phyloP scores from a whole-genome alignment of 495 filamentous ascomycete species.

The Aspergillus steynii region DNA sequence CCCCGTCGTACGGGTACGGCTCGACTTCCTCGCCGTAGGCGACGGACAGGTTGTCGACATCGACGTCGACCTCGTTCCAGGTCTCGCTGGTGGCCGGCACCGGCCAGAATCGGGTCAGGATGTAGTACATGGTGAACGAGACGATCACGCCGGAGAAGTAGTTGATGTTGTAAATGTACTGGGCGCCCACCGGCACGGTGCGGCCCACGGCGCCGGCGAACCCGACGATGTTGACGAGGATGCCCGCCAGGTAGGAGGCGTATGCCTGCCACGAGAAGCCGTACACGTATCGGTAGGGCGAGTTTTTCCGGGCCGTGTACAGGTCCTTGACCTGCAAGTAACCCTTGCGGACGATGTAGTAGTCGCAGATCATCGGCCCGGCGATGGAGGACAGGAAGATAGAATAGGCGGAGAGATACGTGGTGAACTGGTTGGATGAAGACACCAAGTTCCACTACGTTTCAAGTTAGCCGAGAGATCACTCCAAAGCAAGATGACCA shows the following conservation, averaged over 20 bases:
- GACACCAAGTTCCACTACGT: constrained; percentile 72
- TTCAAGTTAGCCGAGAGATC: constrained; percentile 10
- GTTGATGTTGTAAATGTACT: constrained; percentile 87
- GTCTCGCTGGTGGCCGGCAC: constrained; percentile 69
- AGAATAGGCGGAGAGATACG: constrained; percentile 92
- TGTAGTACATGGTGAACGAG: constrained; percentile 65
- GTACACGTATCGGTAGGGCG: constrained; percentile 70
- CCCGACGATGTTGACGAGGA: constrained; percentile 90
- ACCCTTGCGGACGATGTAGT: constrained; percentile 83
- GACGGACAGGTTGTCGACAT: constrained; percentile 41
- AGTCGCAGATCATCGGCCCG: constrained; percentile 86
- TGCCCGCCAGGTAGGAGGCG: constrained; percentile 78
- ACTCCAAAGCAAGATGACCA: neutral
- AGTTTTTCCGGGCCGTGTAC: constrained; percentile 66
- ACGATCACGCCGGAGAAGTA: constrained; percentile 86
- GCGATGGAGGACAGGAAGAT: constrained; percentile 93
- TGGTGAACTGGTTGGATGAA: constrained; percentile 85
- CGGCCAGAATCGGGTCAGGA: constrained; percentile 66
- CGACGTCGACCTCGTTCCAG: constrained; percentile 82
- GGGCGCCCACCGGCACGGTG: constrained; percentile 72
- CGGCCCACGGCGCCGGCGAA: constrained; percentile 81
- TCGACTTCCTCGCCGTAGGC: constrained; percentile 42
- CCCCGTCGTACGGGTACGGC: constrained; percentile 12
- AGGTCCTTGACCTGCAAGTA: constrained; percentile 79
- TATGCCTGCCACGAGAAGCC: constrained; percentile 86